Conservation (phyloP, 2,329 filamentous ascomycete species). For the Colletotrichum simmondsii region DNA sequence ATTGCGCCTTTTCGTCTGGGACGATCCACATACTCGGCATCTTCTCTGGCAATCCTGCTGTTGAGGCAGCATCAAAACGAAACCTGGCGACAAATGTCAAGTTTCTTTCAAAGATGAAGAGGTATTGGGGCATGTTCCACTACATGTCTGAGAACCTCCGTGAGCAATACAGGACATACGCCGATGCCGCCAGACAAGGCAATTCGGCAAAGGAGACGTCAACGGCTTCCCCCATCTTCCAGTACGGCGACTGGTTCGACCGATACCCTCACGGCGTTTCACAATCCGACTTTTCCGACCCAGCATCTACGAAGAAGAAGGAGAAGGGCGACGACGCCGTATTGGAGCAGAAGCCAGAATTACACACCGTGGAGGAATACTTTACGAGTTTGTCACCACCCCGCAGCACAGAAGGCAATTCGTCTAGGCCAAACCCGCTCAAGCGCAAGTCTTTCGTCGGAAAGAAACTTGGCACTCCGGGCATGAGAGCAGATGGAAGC, state of each 20-base stretch:
- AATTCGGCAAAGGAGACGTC: conserved; percentile 59
- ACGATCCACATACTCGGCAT: conserved; percentile 95
- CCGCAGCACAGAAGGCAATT: conserved; percentile 55
- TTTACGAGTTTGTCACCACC: conserved; percentile 83
- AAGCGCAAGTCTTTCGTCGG: conserved; percentile 50
- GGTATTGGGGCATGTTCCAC: conserved; percentile 98
- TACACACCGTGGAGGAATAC: conserved; percentile 96
- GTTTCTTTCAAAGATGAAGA: conserved; percentile 94
- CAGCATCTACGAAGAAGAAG: conserved; percentile 72
- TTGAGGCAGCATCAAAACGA: conserved; percentile 83
- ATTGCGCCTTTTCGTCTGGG: conserved; percentile 92
- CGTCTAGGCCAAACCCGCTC: conserved; percentile 19
- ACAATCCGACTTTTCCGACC: conserved; percentile 84
- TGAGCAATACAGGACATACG: conserved; percentile 85
- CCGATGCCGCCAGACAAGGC: conserved; percentile 81
- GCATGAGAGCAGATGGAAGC: conserved; percentile 30
- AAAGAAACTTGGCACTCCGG: conserved; percentile 45
- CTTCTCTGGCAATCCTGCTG: conserved; percentile 82
- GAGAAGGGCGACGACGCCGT: conserved; percentile 89
- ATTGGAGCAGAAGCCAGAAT: conserved; percentile 85
- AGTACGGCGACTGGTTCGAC: conserved; percentile 98
- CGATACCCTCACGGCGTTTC: conserved; percentile 93
- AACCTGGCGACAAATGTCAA: conserved; percentile 89
- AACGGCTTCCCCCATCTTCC: conserved; percentile 76
- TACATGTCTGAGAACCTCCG: conserved; percentile 95